Conservation (phyloP, 352 stramenopile species). For the Pythium periplocum region DNA sequence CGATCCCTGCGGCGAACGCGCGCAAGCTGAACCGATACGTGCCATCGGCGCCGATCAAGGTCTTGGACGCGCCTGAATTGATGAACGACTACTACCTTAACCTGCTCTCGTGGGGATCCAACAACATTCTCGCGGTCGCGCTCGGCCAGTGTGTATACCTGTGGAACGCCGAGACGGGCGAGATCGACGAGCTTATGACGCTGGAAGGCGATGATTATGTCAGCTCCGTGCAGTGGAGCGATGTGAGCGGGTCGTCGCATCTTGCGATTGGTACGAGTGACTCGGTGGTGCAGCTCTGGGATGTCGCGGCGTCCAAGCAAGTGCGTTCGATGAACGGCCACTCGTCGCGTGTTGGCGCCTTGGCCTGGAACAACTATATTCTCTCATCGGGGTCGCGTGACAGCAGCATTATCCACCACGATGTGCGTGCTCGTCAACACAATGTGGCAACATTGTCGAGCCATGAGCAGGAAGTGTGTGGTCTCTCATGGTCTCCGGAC, state of each 20-base stretch:
- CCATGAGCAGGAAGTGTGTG: conserved; percentile 98
- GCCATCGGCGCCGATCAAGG: conserved; percentile 92
- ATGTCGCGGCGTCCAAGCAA: conserved; percentile 90
- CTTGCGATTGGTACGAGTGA: conserved; percentile 95
- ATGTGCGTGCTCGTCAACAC: conserved; percentile 67
- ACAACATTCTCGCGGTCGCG: conserved; percentile 97
- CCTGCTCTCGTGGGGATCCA: conserved; percentile 95
- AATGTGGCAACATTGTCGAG: conserved; percentile 88
- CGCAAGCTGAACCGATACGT: conserved; percentile 94
- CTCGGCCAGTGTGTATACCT: conserved; percentile 97
- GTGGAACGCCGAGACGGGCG: conserved; percentile 95
- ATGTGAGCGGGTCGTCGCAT: conserved; percentile 69
- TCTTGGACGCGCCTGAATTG: conserved; percentile 97
- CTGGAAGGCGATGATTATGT: conserved; percentile 92
- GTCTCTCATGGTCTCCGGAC: conserved; percentile 95
- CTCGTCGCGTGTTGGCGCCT: conserved; percentile 88
- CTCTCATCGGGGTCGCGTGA: conserved; percentile 94
- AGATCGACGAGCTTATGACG: conserved; percentile 94
- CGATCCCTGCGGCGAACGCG: conserved; percentile 52
- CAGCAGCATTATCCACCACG: conserved; percentile 89
- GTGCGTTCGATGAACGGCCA: conserved; percentile 93
- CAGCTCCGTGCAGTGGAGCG: conserved; percentile 96
- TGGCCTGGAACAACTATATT: conserved; percentile 95
- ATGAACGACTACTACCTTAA: conserved; percentile 99
- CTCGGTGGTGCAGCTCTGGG: conserved; percentile 96